Evolutionary conservation across 257 asterid genomes (phyloP).

Genomic region (Solanum lycopersicoides): DNA sequence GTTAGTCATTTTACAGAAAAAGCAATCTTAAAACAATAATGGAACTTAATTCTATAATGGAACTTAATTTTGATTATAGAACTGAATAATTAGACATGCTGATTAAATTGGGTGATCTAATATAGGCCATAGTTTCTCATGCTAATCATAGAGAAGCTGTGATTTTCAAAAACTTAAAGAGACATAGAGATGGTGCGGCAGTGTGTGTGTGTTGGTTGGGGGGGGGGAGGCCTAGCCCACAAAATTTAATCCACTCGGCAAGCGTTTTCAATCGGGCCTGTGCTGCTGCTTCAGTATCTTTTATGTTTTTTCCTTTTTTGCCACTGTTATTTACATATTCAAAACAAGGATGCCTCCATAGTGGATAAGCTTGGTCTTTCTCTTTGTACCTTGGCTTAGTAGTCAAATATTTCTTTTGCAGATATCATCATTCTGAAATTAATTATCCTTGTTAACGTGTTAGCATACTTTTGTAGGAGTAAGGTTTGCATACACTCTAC

Average conservation of each 20-base stretch:
- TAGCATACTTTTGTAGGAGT: background rate
- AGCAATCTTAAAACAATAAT: background rate
- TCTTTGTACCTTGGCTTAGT: background rate
- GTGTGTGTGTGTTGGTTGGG: too few species aligned
- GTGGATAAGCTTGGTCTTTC: background rate
- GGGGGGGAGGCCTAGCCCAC: background rate
- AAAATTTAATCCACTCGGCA: background rate
- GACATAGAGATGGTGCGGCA: background rate
- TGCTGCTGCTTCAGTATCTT: background rate
- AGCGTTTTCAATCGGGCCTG: background rate
- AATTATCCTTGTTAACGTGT: background rate
- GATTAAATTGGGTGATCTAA: background rate
- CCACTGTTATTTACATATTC: background rate
- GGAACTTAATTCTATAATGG: background rate
- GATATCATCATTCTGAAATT: background rate
- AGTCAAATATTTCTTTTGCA: background rate
- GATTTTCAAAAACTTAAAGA: background rate
- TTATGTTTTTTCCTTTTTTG: background rate
- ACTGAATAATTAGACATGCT: background rate
- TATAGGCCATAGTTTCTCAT: background rate
- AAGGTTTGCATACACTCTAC: too few species aligned
- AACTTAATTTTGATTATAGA: background rate
- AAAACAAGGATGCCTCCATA: background rate
- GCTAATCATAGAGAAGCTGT: background rate
- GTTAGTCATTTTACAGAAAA: background rate